A percentile compares a stretch with the other conserved stretches of the same genome.
These are phyloP conservation scores for Zarea fungicola DNA, from an alignment of 2,329 filamentous ascomycete genomes.

Conservation along the genomic window DNA sequence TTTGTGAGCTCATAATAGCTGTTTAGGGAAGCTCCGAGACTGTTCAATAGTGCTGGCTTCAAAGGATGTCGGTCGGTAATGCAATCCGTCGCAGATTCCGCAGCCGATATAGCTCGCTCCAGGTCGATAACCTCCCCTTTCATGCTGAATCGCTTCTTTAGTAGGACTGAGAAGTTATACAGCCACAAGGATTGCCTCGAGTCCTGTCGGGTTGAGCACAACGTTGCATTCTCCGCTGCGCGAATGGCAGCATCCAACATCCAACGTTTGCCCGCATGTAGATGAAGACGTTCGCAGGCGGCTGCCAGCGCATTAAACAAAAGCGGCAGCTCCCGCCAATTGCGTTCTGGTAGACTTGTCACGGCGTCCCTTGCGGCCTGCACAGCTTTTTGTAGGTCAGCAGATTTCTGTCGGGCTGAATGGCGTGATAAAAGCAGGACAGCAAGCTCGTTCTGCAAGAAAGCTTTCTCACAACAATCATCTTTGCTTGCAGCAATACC, in stretches of 20 bases:
- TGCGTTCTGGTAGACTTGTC: background rate
- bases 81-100: background rate
- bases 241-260: background rate
- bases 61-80: background rate
- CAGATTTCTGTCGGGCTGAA: background rate
- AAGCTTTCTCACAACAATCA: background rate
- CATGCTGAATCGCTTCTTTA: background rate
- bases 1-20: background rate
- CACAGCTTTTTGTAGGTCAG: background rate
- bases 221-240: background rate
- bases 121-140: background rate
- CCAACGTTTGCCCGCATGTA: background rate
- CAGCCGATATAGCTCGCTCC: background rate
- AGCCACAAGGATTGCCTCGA: background rate
- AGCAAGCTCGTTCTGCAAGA: background rate
- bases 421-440: background rate
- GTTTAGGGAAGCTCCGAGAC: background rate
- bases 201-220: background rate
- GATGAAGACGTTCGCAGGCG: background rate
- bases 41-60: background rate
- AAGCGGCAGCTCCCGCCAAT: background rate
- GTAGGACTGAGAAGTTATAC: background rate
- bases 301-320: background rate
- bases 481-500: background rate
- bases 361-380: background rate